phyloP scores from a whole-genome alignment of 2,329 filamentous ascomycete genomes.

The Magnaporthiopsis poae region DNA sequence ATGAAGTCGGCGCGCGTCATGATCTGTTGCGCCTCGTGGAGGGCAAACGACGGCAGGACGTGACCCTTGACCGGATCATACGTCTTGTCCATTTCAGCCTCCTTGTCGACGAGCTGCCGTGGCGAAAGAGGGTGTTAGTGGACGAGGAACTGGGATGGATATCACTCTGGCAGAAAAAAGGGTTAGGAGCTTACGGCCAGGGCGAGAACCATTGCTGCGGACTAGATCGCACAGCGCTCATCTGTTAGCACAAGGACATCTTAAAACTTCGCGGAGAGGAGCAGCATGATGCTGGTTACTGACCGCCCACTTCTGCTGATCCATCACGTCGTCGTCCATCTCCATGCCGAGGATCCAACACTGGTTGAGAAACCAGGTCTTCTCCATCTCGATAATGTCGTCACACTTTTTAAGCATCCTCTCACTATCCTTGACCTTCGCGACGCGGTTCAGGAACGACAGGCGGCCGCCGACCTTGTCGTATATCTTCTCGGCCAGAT shows the following conservation, averaged over 20 bases:
- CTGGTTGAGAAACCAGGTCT: conserved; percentile 68
- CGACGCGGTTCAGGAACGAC: conserved; percentile 79
- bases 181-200: conserved; percentile 40
- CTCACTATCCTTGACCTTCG: conserved; percentile 81
- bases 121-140: neutral
- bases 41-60: conserved; percentile 66
- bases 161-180: neutral
- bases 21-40: conserved; percentile 77
- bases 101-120: conserved; percentile 63
- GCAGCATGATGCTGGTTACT: conserved; percentile 24
- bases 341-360: conserved; percentile 64
- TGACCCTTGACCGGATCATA: conserved; percentile 62
- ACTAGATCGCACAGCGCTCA: conserved; percentile 31
- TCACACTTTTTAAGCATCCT: conserved; percentile 72
- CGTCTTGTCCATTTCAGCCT: conserved; percentile 53
- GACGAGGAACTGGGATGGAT: neutral
- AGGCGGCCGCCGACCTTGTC: conserved; percentile 77
- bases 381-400: conserved; percentile 55
- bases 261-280: neutral
- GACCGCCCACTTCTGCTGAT: conserved; percentile 80
- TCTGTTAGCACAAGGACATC: neutral
- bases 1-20: conserved; percentile 97
- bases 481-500: conserved; percentile 67
- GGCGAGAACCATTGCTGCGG: conserved; percentile 82
- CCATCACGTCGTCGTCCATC: conserved; percentile 61